These are phyloP conservation scores for Aspergillus proliferans DNA, from an alignment of 2,329 filamentous ascomycete species.

Conservation along the genomic window DNA sequence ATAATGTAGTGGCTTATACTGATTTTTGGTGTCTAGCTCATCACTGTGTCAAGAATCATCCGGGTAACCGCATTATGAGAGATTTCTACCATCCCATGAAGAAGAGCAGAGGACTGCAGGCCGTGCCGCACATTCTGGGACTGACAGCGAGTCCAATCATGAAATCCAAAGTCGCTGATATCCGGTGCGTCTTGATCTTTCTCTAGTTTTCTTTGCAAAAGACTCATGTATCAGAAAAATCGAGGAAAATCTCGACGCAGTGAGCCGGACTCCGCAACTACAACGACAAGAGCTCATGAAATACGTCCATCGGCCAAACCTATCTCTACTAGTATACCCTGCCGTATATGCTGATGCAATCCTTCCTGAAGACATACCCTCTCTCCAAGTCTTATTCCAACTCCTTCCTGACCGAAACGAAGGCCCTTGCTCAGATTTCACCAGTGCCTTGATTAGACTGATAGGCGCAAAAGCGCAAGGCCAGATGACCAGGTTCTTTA, in stretches of 20 bases:
- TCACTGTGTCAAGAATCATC: constrained; percentile 59
- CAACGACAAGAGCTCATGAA: constrained; percentile 65
- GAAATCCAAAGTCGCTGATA: constrained; percentile 39
- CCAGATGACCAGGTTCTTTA: constrained; percentile 47
- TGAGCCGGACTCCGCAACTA: constrained; percentile 61
- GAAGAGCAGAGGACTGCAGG: constrained; percentile 19
- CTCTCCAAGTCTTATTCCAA: too few relatives aligned
- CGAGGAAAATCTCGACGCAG: constrained; percentile 64
- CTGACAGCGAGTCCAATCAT: constrained; percentile 75
- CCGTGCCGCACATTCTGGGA: constrained; percentile 64
- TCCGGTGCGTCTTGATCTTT: neutral
- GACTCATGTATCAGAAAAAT: constrained; percentile 39
- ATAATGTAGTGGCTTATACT: neutral
- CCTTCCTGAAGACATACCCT: neutral
- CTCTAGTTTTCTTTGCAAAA: neutral
- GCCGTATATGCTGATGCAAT: neutral
- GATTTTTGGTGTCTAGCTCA: constrained; percentile 51
- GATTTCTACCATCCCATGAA: constrained; percentile 57
- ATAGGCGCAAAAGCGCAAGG: too few relatives aligned
- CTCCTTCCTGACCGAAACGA: constrained; percentile 28
- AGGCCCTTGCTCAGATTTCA: constrained; percentile 30
- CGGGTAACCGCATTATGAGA: constrained; percentile 66
- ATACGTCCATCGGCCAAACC: constrained; percentile 59
- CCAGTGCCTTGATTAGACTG: too few relatives aligned
- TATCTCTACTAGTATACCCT: constrained; percentile 20